Base-by-base conservation (phyloP, 2,329 filamentous ascomycete species). In the Sporothrix curviconia region DNA sequence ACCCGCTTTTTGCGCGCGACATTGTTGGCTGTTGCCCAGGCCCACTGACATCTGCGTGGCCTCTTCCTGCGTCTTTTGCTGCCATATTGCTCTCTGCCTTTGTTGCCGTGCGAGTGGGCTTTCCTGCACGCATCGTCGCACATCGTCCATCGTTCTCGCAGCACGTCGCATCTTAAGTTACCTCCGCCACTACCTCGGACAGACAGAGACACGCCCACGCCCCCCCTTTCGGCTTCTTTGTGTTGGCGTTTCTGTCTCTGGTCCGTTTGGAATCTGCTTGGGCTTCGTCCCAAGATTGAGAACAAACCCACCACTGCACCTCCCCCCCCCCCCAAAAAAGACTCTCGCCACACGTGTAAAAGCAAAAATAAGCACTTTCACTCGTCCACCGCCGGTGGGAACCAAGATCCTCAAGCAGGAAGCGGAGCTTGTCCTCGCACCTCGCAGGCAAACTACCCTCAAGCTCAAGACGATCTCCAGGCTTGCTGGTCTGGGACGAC, bases 61-160 rank as follows among this genome's bases (percentile, higher is more conserved):
- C 8, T 30, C 55, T 7, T 22, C 34, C 47, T 40, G 32, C 32
- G 30, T 46, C 46, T 47, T 32, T 47, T 24, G 37, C 34, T 39
- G 14, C 28, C 8, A 25, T 19, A 15, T 14, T 15, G 7, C 25
- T 12, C 19, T 24, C 7, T 30, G n/a, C n/a, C n/a, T n/a, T n/a
- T n/a, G n/a, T n/a, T n/a, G n/a, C n/a, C n/a, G 50, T 53, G 51
- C 44, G 51, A n/a, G 51, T 54, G 51, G 51, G 17, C 51, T 37
- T n/a, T 34, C 11, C 17, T 30, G 28, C 32, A 22, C 19, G 43
- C 25, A 28, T 46, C 44, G 25, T 47, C n/a, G n/a, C n/a, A 28
- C 28, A 7, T 50, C 17, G 19, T 50, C 7, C 14, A 2, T 19
- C 14, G 12, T 17, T 12, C n/a, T 4, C 15, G 1, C 8, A 15